Percentiles rank a stretch among this genome's conserved stretches.
phyloP scores from a whole-genome alignment of 2,329 filamentous ascomycete species.

The Shiraia bambusicola region DNA sequence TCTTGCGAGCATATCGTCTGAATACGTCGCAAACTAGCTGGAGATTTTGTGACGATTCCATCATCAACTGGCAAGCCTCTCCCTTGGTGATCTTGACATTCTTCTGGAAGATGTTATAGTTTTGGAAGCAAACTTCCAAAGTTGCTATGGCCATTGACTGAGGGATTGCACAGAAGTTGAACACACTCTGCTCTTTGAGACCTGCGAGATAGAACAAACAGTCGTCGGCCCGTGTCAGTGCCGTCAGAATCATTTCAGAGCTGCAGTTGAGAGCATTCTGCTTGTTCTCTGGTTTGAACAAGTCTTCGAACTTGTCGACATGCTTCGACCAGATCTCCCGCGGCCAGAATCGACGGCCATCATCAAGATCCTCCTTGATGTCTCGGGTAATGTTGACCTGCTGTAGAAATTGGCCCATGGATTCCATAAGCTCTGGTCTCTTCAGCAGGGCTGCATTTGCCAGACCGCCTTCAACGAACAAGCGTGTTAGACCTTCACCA shows the following conservation, averaged over 20 bases:
- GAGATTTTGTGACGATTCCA: constrained; percentile 88
- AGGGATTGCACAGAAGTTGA: constrained; percentile 98
- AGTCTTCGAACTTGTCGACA: constrained; percentile 82
- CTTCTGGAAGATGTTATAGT: constrained; percentile 78
- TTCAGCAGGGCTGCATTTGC: constrained; percentile 83
- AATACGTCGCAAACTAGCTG: constrained; percentile 79
- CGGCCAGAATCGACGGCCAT: constrained; percentile 90
- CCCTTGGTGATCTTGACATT: constrained; percentile 98
- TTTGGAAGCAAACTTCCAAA: constrained; percentile 87
- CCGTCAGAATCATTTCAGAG: constrained; percentile 92
- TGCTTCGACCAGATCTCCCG: constrained; percentile 97
- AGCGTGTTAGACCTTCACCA: constrained; percentile 83
- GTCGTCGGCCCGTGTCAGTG: constrained; percentile 82
- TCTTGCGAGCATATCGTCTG: constrained; percentile 72
- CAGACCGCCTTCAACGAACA: constrained; percentile 85
- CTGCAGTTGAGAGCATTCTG: constrained; percentile 79
- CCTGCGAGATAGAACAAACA: constrained; percentile 98
- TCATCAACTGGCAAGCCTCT: constrained; percentile 87
- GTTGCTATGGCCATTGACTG: constrained; percentile 98
- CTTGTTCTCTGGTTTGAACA: constrained; percentile 79
- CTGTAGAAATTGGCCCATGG: constrained; percentile 96
- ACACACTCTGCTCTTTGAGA: constrained; percentile 91
- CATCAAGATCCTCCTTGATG: constrained; percentile 83
- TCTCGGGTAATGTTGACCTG: constrained; percentile 99
- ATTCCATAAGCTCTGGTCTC: constrained; percentile 79